phyloP scores from a whole-genome alignment of 257 asterid species.

The Schizonepeta tenuifolia region DNA sequence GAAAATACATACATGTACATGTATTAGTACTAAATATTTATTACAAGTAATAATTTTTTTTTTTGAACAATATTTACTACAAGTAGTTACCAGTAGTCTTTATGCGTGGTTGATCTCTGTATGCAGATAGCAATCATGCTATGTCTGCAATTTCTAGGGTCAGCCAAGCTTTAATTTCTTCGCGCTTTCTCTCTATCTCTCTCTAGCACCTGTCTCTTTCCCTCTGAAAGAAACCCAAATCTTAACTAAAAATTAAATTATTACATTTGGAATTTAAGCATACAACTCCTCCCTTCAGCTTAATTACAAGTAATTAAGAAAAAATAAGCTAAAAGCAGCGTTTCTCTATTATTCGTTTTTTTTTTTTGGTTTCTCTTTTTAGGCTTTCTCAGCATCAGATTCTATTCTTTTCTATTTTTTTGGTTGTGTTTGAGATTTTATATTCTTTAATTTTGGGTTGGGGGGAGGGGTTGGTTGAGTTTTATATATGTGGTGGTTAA shows the following conservation, averaged over 20 bases:
- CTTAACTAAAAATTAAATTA: constrained; percentile 28
- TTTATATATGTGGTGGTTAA: constrained; percentile 35
- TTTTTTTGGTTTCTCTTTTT: not conserved
- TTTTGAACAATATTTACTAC: no score
- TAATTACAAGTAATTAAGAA: constrained; percentile 10
- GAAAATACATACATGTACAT: no score
- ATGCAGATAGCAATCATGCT: constrained; percentile 37
- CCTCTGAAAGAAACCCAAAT: constrained; percentile 33
- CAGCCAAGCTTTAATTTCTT: constrained; percentile 41
- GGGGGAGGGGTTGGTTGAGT: not conserved
- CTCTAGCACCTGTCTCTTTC: constrained; percentile 41
- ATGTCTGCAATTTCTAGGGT: constrained; percentile 42
- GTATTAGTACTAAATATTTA: not conserved
- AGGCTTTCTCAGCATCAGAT: constrained; percentile 42
- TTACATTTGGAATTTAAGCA: constrained; percentile 5
- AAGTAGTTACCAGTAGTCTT: constrained; percentile 21
- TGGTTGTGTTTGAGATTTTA: not conserved
- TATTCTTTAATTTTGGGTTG: not conserved
- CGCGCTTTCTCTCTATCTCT: no score
- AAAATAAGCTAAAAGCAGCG: constrained; percentile 25
- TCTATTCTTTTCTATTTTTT: constrained; percentile 20
- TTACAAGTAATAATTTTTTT: no score
- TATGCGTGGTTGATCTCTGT: constrained; percentile 37
- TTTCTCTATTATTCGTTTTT: not conserved
- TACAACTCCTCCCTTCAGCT: not conserved